Conservation (phyloP, 768 basidiomycete genomes). For the Saitozyma podzolica region DNA sequence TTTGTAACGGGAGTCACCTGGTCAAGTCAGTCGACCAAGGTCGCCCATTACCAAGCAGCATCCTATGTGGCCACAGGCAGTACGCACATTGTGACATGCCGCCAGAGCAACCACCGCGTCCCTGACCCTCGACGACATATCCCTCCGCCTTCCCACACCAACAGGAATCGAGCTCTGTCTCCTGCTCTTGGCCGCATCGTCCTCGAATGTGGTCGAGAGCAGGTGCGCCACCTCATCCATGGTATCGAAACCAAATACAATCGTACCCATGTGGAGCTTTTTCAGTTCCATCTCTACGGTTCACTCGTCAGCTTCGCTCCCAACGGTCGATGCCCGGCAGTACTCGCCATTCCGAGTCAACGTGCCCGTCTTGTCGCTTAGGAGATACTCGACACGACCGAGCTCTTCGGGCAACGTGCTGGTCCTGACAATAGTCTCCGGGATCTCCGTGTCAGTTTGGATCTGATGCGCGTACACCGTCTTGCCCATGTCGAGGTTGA, state of each 20-base stretch:
- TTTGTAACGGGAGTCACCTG: slow-evolving; percentile 94
- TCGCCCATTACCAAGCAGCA: not conserved
- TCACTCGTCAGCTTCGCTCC: not conserved
- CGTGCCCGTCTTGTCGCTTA: slow-evolving; percentile 98
- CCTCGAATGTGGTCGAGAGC: slow-evolving; percentile 75
- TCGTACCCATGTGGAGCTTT: slow-evolving; percentile 97
- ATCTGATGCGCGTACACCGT: slow-evolving; percentile 96
- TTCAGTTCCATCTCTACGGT: slow-evolving; percentile 95
- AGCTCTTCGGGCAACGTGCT: slow-evolving; percentile 95
- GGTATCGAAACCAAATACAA: slow-evolving; percentile 94
- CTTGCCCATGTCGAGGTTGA: slow-evolving; percentile 99
- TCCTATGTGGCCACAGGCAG: not conserved
- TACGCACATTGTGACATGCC: slow-evolving; percentile 86
- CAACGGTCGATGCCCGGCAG: not conserved
- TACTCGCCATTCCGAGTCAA: slow-evolving; percentile 87
- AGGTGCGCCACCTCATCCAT: slow-evolving; percentile 98
- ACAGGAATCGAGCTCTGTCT: not conserved
- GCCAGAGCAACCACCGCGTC: slow-evolving; percentile 92
- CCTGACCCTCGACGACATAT: slow-evolving; percentile 89
- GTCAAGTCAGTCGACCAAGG: not conserved
- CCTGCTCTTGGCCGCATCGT: slow-evolving; percentile 57
- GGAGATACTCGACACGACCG: slow-evolving; percentile 88
- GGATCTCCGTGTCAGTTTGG: slow-evolving; percentile 89
- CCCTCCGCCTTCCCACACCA: slow-evolving; percentile 54
- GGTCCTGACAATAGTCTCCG: slow-evolving; percentile 93